phyloP scores from a whole-genome alignment of 345 rosid species.

The Eucalyptus marginata region DNA sequence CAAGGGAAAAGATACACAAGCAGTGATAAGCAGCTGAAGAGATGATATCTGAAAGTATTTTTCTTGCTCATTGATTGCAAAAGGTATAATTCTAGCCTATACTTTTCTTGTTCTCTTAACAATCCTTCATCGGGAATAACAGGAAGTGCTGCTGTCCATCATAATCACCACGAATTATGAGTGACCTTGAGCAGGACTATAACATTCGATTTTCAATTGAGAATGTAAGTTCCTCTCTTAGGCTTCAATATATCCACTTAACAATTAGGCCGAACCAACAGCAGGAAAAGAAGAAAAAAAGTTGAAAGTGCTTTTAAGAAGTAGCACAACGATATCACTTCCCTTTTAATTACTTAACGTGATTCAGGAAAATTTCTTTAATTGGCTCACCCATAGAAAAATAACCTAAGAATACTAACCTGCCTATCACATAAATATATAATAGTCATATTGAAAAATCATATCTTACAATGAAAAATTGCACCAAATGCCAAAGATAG shows the following conservation, averaged over 20 bases:
- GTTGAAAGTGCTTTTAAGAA: not conserved
- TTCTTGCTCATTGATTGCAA: not conserved
- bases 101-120: not conserved
- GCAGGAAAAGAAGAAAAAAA: not conserved
- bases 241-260: not conserved
- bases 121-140: not conserved
- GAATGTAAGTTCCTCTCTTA: not conserved
- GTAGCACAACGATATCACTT: not conserved
- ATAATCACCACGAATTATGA: not conserved
- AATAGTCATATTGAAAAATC: not conserved
- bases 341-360: not conserved
- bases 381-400: not conserved
- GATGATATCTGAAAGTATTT: not conserved
- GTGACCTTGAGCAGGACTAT: not conserved
- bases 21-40: not conserved
- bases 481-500: not conserved
- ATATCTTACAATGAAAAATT: not conserved
- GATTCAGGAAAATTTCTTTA: not conserved
- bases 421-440: not conserved
- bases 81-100: not conserved
- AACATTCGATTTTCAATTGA: not conserved
- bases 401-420: not conserved
- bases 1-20: not conserved
- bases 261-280: not conserved
- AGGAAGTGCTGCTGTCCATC: not conserved